Evolutionary conservation across 2,329 filamentous ascomycete genomes (phyloP).

Genomic region (Ophiognomonia clavigignenti-juglandacearum): DNA sequence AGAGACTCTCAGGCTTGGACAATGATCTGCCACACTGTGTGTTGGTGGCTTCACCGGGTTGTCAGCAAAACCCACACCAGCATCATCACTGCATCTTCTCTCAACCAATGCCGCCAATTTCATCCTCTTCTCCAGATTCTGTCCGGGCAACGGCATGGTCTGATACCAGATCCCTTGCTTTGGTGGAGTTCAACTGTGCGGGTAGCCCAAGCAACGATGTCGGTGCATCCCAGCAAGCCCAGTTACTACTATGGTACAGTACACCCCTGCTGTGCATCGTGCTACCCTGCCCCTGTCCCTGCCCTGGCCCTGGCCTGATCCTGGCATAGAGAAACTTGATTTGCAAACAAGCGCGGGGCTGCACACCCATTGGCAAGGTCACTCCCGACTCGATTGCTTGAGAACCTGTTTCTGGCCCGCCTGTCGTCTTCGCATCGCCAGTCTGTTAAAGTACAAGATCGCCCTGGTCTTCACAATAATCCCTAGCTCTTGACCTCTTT

Average conservation of each 20-base stretch:
- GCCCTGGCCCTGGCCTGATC: conserved; percentile 2
- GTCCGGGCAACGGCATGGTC: neutral
- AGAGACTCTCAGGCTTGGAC: neutral
- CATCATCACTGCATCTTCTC: neutral
- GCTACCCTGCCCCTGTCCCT: neutral
- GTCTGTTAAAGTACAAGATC: conserved; percentile 5
- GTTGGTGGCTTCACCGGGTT: neutral
- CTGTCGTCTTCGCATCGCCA: neutral
- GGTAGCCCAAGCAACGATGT: neutral
- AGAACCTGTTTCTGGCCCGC: neutral
- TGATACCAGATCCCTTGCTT: neutral
- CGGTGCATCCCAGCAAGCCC: neutral
- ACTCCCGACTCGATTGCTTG: neutral
- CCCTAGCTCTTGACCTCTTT: neutral
- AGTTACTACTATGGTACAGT: too few relatives aligned
- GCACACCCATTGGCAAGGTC: neutral
- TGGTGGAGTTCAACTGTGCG: neutral
- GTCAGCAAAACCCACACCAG: neutral
- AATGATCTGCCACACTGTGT: neutral
- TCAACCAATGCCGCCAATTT: neutral
- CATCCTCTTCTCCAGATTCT: neutral
- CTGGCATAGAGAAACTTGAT: neutral
- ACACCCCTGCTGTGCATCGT: conserved; percentile 1
- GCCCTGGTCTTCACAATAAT: conserved; percentile 7
- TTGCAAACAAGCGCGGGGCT: neutral